Evolutionary conservation across 208 protist species (phyloP), one percentile per base, ranked within the genome.

Genomic region (Crithidia thermophila): DNA sequence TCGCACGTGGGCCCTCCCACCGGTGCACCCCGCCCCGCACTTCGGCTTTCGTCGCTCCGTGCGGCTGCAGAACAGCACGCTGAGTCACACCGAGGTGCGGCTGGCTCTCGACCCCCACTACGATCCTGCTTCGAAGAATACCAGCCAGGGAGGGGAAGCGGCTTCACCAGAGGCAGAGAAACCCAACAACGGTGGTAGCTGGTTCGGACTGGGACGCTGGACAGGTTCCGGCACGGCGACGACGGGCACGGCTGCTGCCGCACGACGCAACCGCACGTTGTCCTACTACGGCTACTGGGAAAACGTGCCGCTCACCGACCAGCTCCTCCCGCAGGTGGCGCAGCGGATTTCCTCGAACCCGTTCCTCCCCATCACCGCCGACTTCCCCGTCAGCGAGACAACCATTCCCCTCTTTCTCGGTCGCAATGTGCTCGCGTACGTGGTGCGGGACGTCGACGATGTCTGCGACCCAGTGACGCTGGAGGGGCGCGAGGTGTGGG

Each of bases 381-480:
- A 40, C 2, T 50, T 46, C 0, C 1, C 53, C 3, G 42, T 45
- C 30, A 21, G 46, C 0, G 63, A 45, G 18, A 40, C 58, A n/a
- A n/a, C n/a, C n/a, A 13, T 82, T 36, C 75, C 77, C 10, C 75
- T 94, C 14, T 85, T 82, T 45, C n/a, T 85, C 18, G 90, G 90
- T 9, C 68, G 63, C 20, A 95, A 95, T 61, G 31, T 81, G 1
- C 21, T 96, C 30, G 72, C 78, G n/a, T 94, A 85, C 65, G 71
- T 82, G 40, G 80, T 91, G 31, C 64, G 63, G 9, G 90, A 96
- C 58, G 72, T 83, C 43, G 90, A 96, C 46, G 87, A 86, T 40
- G 85, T 92, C 25, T 96, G 90, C 66, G 79, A 88, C 5, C 79
- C 90, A 1, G 79, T 85, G 7, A 27, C 77, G 33, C 53, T 96